Percentiles rank a stretch among this genome's conserved stretches.
These are phyloP conservation scores for Pseudopyricularia javanii DNA, from an alignment of 2,329 filamentous ascomycete genomes.

Conservation along the genomic window DNA sequence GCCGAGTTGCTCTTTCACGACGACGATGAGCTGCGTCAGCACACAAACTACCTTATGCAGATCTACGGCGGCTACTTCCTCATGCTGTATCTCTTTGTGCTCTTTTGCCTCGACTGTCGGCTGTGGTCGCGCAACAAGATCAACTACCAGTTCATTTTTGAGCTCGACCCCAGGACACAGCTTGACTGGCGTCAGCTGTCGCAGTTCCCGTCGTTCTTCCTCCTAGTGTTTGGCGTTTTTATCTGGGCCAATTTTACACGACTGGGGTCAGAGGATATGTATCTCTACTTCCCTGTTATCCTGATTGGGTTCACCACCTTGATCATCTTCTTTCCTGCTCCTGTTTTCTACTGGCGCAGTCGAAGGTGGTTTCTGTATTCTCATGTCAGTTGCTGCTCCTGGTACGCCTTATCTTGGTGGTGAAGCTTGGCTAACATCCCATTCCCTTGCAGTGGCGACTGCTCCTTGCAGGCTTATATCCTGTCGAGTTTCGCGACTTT, in stretches of 20 bases:
- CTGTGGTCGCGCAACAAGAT: slow-evolving; percentile 77
- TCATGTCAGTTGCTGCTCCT: slow-evolving; percentile 45
- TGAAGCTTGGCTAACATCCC: slow-evolving; percentile 14
- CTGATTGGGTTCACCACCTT: slow-evolving; percentile 56
- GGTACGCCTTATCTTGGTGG: background rate
- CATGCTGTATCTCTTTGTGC: slow-evolving; percentile 61
- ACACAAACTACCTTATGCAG: slow-evolving; percentile 65
- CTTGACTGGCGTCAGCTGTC: slow-evolving; percentile 83
- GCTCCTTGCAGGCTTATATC: slow-evolving; percentile 73
- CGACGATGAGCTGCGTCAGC: slow-evolving; percentile 32
- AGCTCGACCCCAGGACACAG: slow-evolving; percentile 77
- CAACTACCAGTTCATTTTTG: slow-evolving; percentile 95
- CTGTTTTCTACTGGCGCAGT: slow-evolving; percentile 61
- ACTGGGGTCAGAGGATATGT: slow-evolving; percentile 55
- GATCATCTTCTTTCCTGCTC: slow-evolving; percentile 66
- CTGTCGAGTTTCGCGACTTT: slow-evolving; percentile 94
- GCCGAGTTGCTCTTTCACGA: slow-evolving; percentile 35
- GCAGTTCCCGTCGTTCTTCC: slow-evolving; percentile 76
- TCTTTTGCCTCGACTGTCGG: slow-evolving; percentile 80
- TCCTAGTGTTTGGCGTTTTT: slow-evolving; percentile 65
- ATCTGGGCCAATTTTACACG: slow-evolving; percentile 82
- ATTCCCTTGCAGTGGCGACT: slow-evolving; percentile 56
- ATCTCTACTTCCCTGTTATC: slow-evolving; percentile 76
- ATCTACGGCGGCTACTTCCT: slow-evolving; percentile 91
- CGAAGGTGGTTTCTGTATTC: slow-evolving; percentile 81